These are phyloP conservation scores for Aspergillus sclerotialis DNA, from an alignment of 2,329 filamentous ascomycete species.

Conservation along the genomic window DNA sequence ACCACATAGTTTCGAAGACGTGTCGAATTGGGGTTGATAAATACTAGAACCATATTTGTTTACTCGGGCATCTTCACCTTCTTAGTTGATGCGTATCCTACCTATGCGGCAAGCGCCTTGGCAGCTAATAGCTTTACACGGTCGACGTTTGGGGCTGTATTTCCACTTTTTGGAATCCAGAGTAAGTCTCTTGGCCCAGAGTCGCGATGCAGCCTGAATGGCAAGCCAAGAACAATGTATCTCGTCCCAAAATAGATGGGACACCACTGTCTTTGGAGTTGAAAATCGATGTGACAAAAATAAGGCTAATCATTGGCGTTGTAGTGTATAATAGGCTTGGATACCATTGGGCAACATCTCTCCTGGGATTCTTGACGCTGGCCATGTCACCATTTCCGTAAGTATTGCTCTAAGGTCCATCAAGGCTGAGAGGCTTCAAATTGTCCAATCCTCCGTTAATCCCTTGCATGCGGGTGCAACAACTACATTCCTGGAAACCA, in stretches of 20 bases:
- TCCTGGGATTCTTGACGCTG: constrained; percentile 38
- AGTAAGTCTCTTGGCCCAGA: constrained; percentile 24
- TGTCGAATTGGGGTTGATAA: constrained; percentile 16
- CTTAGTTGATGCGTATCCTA: constrained; percentile 56
- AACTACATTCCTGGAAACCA: no score
- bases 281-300: background rate
- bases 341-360: constrained; percentile 40
- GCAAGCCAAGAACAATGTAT: constrained; percentile 8
- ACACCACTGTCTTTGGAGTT: background rate
- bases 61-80: constrained; percentile 87
- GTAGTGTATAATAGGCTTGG: constrained; percentile 41
- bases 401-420: no score
- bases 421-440: no score
- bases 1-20: constrained; percentile 28
- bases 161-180: constrained; percentile 66
- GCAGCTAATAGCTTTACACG: constrained; percentile 78
- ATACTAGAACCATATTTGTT: constrained; percentile 61
- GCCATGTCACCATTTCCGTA: constrained; percentile 41
- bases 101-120: constrained; percentile 54
- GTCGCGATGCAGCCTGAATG: constrained; percentile 6
- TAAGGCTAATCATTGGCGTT: constrained; percentile 10
- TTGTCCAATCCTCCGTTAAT: constrained; percentile 2
- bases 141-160: constrained; percentile 70
- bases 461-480: constrained; percentile 8
- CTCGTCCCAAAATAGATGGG: no score